Percentiles rank a stretch among this genome's conserved stretches.
Conservation (phyloP, 75 land plant genomes). For the Selaginella tamariscina region DNA sequence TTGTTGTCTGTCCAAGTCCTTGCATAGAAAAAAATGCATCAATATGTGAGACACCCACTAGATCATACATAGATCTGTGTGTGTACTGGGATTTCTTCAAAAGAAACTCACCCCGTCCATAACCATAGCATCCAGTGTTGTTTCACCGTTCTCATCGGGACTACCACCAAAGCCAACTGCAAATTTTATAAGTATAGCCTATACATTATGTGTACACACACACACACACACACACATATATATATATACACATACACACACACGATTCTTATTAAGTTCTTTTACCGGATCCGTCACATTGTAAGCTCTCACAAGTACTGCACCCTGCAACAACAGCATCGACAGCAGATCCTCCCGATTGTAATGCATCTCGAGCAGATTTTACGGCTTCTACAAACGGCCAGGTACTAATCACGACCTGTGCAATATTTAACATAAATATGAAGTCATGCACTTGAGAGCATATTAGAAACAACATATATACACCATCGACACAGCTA, state of each 20-base stretch:
- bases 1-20: constrained; percentile 56
- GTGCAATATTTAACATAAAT: no score
- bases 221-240: no score
- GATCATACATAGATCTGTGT: no score
- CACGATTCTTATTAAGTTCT: no score
- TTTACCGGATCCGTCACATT: constrained; percentile 96
- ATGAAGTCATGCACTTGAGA: no score
- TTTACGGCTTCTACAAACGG: constrained; percentile 78
- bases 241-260: no score
- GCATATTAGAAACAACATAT: no score
- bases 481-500: no score
- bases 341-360: constrained; percentile 58
- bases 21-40: constrained; percentile 16
- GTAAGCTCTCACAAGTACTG: constrained; percentile 71
- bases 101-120: constrained; percentile 94
- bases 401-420: constrained; percentile 97
- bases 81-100: no score
- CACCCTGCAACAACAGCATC: constrained; percentile 91
- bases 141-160: constrained; percentile 97
- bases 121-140: constrained; percentile 88
- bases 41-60: neutral
- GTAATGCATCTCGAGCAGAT: constrained; percentile 63
- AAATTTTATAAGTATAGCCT: no score
- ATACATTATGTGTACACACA: no score
- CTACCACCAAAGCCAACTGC: constrained; percentile 97